These are phyloP conservation scores for Plectosphaerella cucumerina DNA, from an alignment of 2,329 filamentous ascomycete species.

Conservation along the genomic window DNA sequence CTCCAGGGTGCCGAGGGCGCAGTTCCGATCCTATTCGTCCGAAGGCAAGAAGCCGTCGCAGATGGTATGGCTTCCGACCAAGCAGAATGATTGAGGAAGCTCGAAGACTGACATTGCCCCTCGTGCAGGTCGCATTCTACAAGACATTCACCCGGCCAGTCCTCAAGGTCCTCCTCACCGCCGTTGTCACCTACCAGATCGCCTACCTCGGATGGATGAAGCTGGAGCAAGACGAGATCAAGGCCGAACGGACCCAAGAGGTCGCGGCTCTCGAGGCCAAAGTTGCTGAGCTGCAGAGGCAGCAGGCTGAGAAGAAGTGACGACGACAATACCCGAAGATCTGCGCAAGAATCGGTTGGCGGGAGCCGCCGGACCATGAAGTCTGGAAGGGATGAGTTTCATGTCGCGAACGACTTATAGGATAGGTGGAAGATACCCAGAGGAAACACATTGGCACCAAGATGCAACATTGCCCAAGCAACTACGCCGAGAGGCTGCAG, in stretches of 20 bases:
- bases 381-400: background rate
- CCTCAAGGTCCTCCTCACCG: conserved; percentile 68
- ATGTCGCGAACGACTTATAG: background rate
- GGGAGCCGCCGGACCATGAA: no score
- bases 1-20: background rate
- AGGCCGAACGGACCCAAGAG: conserved; percentile 36
- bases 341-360: no score
- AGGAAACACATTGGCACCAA: background rate
- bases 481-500: no score
- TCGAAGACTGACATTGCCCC: background rate
- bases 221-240: conserved; percentile 68
- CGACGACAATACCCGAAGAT: conserved; percentile 8
- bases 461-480: no score
- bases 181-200: conserved; percentile 76
- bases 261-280: conserved; percentile 32
- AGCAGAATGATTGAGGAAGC: background rate
- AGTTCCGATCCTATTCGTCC: background rate
- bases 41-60: background rate
- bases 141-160: conserved; percentile 70
- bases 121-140: conserved; percentile 62
- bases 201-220: conserved; percentile 71
- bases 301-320: conserved; percentile 15
- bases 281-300: conserved; percentile 27
- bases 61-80: background rate
- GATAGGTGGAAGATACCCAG: background rate